Evolutionary conservation across 495 filamentous ascomycete genomes (phyloP).

Genomic region (Pseudevernia furfuracea): DNA sequence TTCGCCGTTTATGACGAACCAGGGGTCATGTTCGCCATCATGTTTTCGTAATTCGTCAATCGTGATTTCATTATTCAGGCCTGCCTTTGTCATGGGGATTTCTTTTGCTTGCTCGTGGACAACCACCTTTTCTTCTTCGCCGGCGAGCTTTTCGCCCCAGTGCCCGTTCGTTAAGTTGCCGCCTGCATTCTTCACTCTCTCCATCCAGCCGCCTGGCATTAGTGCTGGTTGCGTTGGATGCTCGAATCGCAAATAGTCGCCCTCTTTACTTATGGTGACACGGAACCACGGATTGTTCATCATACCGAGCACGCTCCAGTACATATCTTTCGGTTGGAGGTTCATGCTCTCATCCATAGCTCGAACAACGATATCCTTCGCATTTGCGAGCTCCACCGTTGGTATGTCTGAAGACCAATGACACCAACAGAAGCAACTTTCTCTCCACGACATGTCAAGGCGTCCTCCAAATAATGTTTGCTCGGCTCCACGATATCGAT

Average conservation of each 20-base stretch:
- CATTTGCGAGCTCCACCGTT: slow-evolving; percentile 50
- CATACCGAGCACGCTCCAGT: slow-evolving; percentile 95
- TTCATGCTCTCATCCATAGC: slow-evolving; percentile 91
- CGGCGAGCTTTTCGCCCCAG: slow-evolving; percentile 71
- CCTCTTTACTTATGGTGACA: slow-evolving; percentile 68
- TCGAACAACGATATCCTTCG: slow-evolving; percentile 71
- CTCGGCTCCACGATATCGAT: slow-evolving; percentile 67
- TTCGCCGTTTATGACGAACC: slow-evolving; percentile 89
- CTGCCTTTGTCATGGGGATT: slow-evolving; percentile 74
- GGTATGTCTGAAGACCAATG: slow-evolving; percentile 80
- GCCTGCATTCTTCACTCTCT: slow-evolving; percentile 79
- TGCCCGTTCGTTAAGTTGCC: slow-evolving; percentile 74
- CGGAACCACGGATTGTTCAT: slow-evolving; percentile 98
- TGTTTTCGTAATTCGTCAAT: slow-evolving; percentile 68
- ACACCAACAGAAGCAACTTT: slow-evolving; percentile 85
- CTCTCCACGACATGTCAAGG: slow-evolving; percentile 75
- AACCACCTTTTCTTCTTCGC: slow-evolving; percentile 44
- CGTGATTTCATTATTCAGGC: slow-evolving; percentile 53
- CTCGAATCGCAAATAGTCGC: slow-evolving; percentile 64
- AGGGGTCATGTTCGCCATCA: slow-evolving; percentile 58
- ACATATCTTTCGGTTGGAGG: slow-evolving; percentile 87
- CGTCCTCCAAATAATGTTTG: slow-evolving; percentile 67
- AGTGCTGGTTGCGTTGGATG: slow-evolving; percentile 82
- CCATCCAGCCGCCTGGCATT: slow-evolving; percentile 89
- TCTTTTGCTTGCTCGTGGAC: slow-evolving; percentile 46